Conservation (phyloP, 108 stramenopile species). For the Bacterosira constricta region DNA sequence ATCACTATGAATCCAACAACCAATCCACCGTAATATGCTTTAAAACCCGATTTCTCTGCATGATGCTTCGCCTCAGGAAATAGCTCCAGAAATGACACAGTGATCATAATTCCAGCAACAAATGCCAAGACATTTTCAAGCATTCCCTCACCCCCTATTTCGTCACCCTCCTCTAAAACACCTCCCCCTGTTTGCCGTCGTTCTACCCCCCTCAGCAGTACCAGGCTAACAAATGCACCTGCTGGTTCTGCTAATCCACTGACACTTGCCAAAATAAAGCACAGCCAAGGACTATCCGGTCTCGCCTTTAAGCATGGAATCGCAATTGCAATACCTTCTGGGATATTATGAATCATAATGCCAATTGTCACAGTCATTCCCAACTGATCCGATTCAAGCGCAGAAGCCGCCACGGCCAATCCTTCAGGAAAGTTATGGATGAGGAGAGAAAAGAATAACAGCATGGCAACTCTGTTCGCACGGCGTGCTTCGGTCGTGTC, state of each 20-base stretch:
- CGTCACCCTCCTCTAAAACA: not conserved
- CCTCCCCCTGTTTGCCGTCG: not conserved
- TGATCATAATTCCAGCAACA: constrained; percentile 88
- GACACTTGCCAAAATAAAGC: constrained; percentile 71
- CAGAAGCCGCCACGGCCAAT: constrained; percentile 72
- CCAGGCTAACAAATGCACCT: constrained; percentile 71
- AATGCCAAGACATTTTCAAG: constrained; percentile 83
- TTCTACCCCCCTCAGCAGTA: constrained; percentile 32
- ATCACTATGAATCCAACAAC: constrained; percentile 57
- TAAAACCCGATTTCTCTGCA: constrained; percentile 18
- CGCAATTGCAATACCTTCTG: constrained; percentile 85
- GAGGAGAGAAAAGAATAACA: constrained; percentile 70
- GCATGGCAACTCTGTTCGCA: constrained; percentile 81
- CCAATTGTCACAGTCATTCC: constrained; percentile 75
- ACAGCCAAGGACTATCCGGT: constrained; percentile 74
- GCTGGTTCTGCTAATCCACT: constrained; percentile 80
- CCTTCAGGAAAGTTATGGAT: constrained; percentile 89
- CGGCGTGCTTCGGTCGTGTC: constrained; percentile 47
- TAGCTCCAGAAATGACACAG: constrained; percentile 74
- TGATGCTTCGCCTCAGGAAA: constrained; percentile 75
- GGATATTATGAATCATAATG: constrained; percentile 87
- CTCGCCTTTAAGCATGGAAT: constrained; percentile 82
- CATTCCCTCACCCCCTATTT: constrained; percentile 26
- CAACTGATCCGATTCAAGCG: constrained; percentile 67
- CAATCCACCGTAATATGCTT: constrained; percentile 43